Base-by-base conservation (phyloP, 805 yeast genomes). In the Saccharomycopsis babjevae region DNA sequence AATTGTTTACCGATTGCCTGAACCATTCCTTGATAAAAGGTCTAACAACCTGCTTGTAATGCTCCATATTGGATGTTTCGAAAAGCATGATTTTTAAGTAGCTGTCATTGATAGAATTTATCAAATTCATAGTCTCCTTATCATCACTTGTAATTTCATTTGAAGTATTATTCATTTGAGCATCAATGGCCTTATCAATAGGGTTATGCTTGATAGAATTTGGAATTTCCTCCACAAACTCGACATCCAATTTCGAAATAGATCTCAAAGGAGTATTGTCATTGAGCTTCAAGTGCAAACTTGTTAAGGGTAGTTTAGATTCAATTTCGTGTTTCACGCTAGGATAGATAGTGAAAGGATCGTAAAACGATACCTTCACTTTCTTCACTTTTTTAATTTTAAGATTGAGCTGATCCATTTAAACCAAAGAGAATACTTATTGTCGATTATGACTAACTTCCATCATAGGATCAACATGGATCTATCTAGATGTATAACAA, bases 11-110 rank as follows among this genome's bases (percentile, higher is more conserved):
- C 46, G 72, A 65, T 50, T 76, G 68, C 54, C 79, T 76, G 30
- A 88, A 74, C 98, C 99, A 94, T 66, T 87, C 94, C 56, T 78
- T 79, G 25, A 92, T 82, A 65, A 90, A 74, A 1, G 96, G 96
- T 46, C 99, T 79, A 0, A 88, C 90, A 67, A 86, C 88, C 0
- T 86, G 71, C 62, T 96, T 77, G 71, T 93, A 93, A 0, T 82
- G 82, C 16, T 93, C 98, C 20, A 86, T 70, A 54, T 81, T 82
- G 5, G 82, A 83, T 62, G 86, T 81, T 60, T 79, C 79, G 7
- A 93, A 77, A 60, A 92, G 80, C 76, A 93, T 84, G 22, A 91
- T 68, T 65, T 86, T 79, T 55, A 88, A 74, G 66, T 86, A 83
- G 0, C 88, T 83, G 5, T 77, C 72, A 50, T 72, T 70, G n/a